phyloP scores from a whole-genome alignment of 169 alveolate species.

The Plasmodium cynomolgi region DNA sequence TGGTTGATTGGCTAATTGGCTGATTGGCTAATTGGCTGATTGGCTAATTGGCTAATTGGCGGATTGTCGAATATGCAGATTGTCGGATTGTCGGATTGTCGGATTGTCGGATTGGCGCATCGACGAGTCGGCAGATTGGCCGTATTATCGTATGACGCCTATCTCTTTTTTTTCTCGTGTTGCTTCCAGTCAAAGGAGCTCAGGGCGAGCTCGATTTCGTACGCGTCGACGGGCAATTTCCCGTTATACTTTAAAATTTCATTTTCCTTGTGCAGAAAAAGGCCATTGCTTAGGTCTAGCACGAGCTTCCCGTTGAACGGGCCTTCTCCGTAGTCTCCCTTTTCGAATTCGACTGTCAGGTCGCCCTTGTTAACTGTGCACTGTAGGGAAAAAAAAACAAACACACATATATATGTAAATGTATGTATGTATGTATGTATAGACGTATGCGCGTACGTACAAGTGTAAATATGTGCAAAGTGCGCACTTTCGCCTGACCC shows the following conservation, averaged over 20 bases:
- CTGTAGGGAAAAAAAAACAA: constrained; percentile 9
- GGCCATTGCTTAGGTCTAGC: constrained; percentile 26
- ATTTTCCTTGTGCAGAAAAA: constrained; percentile 50
- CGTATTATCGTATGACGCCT: no score
- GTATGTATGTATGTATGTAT: background rate
- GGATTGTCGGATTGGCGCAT: no score
- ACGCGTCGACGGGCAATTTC: constrained; percentile 49
- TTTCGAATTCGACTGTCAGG: constrained; percentile 22
- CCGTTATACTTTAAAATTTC: constrained; percentile 54
- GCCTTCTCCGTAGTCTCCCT: constrained; percentile 66
- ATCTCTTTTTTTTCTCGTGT: constrained; percentile 7
- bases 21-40: no score
- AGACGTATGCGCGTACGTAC: background rate
- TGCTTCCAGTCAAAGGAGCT: constrained; percentile 52
- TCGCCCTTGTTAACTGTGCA: constrained; percentile 49
- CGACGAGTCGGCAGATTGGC: no score
- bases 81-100: no score
- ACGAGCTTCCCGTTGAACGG: constrained; percentile 47
- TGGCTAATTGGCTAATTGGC: no score
- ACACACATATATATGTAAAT: background rate
- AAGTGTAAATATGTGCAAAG: background rate
- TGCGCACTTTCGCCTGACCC: background rate
- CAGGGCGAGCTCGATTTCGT: constrained; percentile 53
- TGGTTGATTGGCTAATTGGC: background rate
- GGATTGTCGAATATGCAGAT: no score